phyloP scores from a whole-genome alignment of 148 eudicot genomes.

The Vaccinium corymbosum region DNA sequence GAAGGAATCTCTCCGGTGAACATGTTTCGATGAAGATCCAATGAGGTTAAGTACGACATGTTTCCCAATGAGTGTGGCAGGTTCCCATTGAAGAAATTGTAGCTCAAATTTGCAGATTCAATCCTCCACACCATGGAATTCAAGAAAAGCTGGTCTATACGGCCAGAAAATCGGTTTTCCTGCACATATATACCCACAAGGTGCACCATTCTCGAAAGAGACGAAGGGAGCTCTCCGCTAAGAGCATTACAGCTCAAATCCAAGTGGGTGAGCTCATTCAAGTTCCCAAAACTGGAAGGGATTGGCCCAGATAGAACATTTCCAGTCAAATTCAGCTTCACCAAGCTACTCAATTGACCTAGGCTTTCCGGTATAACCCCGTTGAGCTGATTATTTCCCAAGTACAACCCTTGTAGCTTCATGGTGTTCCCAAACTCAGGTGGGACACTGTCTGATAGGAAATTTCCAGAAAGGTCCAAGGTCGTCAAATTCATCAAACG shows the following conservation, averaged over 20 bases:
- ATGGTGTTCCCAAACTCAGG: conserved; percentile 28
- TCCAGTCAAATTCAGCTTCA: conserved; percentile 43
- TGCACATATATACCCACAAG: conserved; percentile 45
- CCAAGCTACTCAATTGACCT: conserved; percentile 40
- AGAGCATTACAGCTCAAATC: conserved; percentile 44
- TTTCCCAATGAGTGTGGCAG: conserved; percentile 43
- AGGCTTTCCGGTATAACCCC: conserved; percentile 39
- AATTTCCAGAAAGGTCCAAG: conserved; percentile 39
- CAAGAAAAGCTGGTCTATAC: conserved; percentile 28
- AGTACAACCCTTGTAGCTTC: conserved; percentile 42
- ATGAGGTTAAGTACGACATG: conserved; percentile 33
- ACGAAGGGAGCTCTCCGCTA: conserved; percentile 34
- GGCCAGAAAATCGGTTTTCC: conserved; percentile 38
- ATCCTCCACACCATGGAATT: conserved; percentile 36
- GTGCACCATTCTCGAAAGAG: conserved; percentile 41
- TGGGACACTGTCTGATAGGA: conserved; percentile 37
- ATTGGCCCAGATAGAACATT: conserved; percentile 39
- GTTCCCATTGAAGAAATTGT: conserved; percentile 30
- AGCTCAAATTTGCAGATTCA: conserved; percentile 37
- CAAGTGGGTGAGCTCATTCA: conserved; percentile 44
- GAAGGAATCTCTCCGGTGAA: conserved; percentile 37
- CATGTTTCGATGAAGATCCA: conserved; percentile 48
- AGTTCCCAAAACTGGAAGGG: conserved; percentile 34
- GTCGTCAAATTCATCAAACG: conserved; percentile 39
- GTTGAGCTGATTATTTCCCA: conserved; percentile 41